A percentile compares a stretch with the other conserved stretches of the same genome.
Conservation (phyloP, 345 rosid genomes). For the Ceriops decandra region DNA sequence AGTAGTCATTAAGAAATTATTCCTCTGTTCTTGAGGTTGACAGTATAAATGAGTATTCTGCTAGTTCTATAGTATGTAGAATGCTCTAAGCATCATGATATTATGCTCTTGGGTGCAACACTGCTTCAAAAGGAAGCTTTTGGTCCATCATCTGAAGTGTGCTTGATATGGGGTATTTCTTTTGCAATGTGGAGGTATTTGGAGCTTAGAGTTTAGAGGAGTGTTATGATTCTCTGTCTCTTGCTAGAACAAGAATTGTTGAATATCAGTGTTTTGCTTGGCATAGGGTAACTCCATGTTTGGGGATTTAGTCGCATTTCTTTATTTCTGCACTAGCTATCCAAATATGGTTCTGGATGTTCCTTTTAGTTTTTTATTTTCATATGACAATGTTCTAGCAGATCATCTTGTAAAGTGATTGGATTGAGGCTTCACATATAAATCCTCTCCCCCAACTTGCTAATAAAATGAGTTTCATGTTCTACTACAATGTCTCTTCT, state of each 20-base stretch:
- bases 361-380: too few species aligned
- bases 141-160: not conserved
- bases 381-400: too few species aligned
- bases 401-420: not conserved
- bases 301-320: too few species aligned
- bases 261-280: not conserved
- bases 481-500: not conserved
- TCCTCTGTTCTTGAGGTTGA: not conserved
- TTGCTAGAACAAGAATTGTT: not conserved
- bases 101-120: not conserved
- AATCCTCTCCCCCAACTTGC: not conserved
- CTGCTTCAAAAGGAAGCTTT: not conserved
- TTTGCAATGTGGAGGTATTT: not conserved
- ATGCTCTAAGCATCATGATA: not conserved
- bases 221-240: not conserved
- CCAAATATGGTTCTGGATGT: too few species aligned
- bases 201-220: not conserved
- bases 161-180: not conserved
- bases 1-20: not conserved
- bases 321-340: too few species aligned
- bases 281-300: not conserved
- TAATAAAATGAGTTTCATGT: not conserved
- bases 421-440: not conserved
- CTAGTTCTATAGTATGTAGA: not conserved
- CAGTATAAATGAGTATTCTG: not conserved